phyloP scores from a whole-genome alignment of 257 asterid genomes.

The Primulina eburnea region DNA sequence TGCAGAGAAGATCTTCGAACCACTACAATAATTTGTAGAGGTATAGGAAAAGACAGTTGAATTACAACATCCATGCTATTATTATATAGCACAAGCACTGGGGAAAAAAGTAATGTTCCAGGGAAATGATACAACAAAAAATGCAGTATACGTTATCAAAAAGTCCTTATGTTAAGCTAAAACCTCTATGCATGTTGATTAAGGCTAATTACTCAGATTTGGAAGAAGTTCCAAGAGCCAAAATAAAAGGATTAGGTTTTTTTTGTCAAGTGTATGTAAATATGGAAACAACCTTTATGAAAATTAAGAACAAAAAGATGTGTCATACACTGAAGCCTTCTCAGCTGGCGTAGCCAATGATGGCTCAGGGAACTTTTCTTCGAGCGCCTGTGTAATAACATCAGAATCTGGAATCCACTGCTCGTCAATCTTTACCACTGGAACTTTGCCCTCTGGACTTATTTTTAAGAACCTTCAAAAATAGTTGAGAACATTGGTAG shows the following conservation, averaged over 20 bases:
- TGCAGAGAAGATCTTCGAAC: constrained; percentile 81
- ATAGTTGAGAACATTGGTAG: constrained; percentile 2
- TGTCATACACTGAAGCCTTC: constrained; percentile 74
- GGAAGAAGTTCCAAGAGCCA: too few relatives aligned
- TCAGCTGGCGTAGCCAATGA: constrained; percentile 77
- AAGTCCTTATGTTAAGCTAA: neutral
- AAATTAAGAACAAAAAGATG: constrained; percentile 2
- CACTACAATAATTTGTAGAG: constrained; percentile 49
- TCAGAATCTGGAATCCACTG: constrained; percentile 94
- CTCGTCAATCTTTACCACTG: constrained; percentile 78
- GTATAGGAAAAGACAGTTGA: neutral
- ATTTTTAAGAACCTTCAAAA: constrained; percentile 58
- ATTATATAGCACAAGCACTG: neutral
- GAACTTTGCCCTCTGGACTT: constrained; percentile 94
- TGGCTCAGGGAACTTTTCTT: constrained; percentile 86
- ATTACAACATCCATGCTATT: neutral
- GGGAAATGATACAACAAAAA: too few relatives aligned
- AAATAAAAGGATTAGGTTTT: too few relatives aligned
- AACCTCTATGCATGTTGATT: neutral
- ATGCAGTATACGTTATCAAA: too few relatives aligned
- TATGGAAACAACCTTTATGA: neutral
- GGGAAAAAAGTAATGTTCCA: neutral
- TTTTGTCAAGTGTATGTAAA: too few relatives aligned
- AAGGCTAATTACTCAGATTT: neutral
- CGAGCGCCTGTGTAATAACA: constrained; percentile 78